Conservation (phyloP, 768 basidiomycete genomes). For the Rhizopogon vinicolor region DNA sequence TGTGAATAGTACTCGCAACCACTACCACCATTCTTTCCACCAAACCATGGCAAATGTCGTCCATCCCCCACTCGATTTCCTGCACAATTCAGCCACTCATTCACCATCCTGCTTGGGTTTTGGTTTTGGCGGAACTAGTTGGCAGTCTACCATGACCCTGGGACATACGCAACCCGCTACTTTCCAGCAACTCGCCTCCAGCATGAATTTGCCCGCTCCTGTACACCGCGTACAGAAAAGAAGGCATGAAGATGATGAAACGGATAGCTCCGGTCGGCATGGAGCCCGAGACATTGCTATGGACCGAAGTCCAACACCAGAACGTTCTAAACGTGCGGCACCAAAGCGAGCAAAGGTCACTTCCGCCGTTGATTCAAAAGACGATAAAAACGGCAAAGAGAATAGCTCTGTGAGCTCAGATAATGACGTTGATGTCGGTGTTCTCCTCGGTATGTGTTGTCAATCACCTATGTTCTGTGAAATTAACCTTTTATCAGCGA, state of each 20-base stretch:
- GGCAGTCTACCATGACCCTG: constrained; percentile 41
- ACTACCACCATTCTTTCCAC: constrained; percentile 14
- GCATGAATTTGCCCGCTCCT: constrained; percentile 37
- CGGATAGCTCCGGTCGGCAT: constrained; percentile 30
- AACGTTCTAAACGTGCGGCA: constrained; percentile 63
- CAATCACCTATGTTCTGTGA: constrained; percentile 3
- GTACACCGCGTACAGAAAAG: constrained; percentile 53
- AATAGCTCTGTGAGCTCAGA: constrained; percentile 36
- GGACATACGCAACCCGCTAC: constrained; percentile 38
- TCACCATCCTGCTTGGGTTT: constrained; percentile 66
- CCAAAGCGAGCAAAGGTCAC: constrained; percentile 54
- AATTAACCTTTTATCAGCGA: constrained; percentile 44
- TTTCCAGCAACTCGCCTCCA: constrained; percentile 53
- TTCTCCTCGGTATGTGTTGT: constrained; percentile 62
- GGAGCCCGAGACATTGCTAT: constrained; percentile 59
- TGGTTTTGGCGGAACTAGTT: constrained; percentile 57
- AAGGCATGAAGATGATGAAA: constrained; percentile 70
- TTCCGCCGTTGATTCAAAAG: constrained; percentile 28
- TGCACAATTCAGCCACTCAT: constrained; percentile 53
- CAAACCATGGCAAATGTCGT: constrained; percentile 68
- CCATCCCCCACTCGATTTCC: constrained; percentile 61
- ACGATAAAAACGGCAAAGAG: constrained; percentile 43
- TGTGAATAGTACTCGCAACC: constrained; percentile 6
- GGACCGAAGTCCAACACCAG: constrained; percentile 84
- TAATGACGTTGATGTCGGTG: constrained; percentile 64